A percentile compares a stretch with the other conserved stretches of the same genome.
Conservation (phyloP, 495 filamentous ascomycete species). For the Penicillium angulare region DNA sequence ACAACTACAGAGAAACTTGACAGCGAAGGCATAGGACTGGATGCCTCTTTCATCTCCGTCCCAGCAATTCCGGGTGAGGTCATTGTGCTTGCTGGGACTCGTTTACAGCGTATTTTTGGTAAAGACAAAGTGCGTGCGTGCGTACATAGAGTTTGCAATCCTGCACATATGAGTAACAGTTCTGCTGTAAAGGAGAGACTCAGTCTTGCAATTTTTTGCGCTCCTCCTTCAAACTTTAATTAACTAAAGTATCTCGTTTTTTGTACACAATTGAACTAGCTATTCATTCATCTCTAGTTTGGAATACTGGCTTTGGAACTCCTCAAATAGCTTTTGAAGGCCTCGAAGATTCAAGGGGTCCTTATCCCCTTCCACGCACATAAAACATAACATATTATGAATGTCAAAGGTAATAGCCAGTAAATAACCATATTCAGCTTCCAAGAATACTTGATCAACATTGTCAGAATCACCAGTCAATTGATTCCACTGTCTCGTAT, state of each 20-base stretch:
- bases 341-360: constrained; percentile 26
- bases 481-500: constrained; percentile 26
- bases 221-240: too few species aligned
- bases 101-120: constrained; percentile 13
- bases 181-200: constrained; percentile 3
- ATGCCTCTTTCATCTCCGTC: constrained; percentile 11
- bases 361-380: constrained; percentile 21
- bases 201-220: constrained; percentile 14
- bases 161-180: neutral
- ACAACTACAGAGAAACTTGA: constrained; percentile 7
- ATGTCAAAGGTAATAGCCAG: constrained; percentile 32
- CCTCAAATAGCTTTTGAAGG: constrained; percentile 28
- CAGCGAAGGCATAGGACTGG: constrained; percentile 7
- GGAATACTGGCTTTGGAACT: constrained; percentile 25
- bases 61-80: constrained; percentile 9
- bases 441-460: constrained; percentile 25
- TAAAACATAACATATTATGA: constrained; percentile 35
- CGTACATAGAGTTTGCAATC: constrained; percentile 10
- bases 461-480: constrained; percentile 29
- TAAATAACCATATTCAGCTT: constrained; percentile 28
- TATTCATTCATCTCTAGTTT: constrained; percentile 11
- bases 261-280: neutral
- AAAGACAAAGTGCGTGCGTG: constrained; percentile 11
- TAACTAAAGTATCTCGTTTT: too few species aligned
- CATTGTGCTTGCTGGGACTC: constrained; percentile 10